phyloP scores from a whole-genome alignment of 805 yeast genomes.

The Maudiozyma turicensis region DNA sequence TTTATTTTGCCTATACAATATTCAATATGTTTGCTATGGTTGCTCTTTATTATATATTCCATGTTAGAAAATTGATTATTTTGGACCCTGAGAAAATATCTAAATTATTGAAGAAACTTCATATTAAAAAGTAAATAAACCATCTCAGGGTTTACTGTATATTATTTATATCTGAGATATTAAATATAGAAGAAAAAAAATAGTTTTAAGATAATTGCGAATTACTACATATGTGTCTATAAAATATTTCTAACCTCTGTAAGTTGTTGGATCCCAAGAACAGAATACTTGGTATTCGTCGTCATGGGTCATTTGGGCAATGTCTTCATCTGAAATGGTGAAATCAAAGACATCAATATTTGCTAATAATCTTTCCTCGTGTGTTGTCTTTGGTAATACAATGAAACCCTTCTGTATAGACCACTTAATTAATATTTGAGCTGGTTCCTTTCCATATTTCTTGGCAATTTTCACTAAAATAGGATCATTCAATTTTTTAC shows the following conservation, averaged over 20 bases:
- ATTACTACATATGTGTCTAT: not conserved
- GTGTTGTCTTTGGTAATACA: slow-evolving; percentile 58
- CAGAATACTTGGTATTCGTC: not conserved
- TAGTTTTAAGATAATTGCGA: too few relatives aligned
- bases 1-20: slow-evolving; percentile 40
- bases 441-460: slow-evolving; percentile 40
- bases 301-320: not conserved
- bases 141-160: not conserved
- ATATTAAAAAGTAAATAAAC: not conserved
- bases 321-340: slow-evolving; percentile 1
- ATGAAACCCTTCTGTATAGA: slow-evolving; percentile 58
- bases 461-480: slow-evolving; percentile 40
- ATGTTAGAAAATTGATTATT: slow-evolving; percentile 21
- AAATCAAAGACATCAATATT: slow-evolving; percentile 50
- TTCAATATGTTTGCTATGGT: slow-evolving; percentile 35
- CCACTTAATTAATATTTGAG: slow-evolving; percentile 68
- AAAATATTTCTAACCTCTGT: not conserved
- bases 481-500: slow-evolving; percentile 46
- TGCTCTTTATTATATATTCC: slow-evolving; percentile 44
- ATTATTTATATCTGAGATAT: not conserved
- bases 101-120: not conserved
- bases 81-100: not conserved
- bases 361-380: slow-evolving; percentile 38
- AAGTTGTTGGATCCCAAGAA: not conserved
- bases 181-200: not conserved